These are phyloP conservation scores for Ilex aquifolium DNA, from an alignment of 257 asterid species.

Conservation along the genomic window DNA sequence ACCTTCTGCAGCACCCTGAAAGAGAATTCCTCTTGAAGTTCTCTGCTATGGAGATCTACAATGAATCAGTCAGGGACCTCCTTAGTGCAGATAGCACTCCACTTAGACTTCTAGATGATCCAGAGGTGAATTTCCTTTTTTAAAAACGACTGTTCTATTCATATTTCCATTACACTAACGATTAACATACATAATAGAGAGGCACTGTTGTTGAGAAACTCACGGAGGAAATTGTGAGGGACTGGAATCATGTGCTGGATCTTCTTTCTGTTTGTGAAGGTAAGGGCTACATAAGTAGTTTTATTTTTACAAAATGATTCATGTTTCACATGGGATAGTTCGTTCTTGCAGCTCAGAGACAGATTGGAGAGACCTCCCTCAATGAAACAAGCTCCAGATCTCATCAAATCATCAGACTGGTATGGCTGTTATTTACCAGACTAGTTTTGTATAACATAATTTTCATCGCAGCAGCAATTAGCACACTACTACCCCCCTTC, in stretches of 20 bases:
- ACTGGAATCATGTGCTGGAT: conserved; percentile 71
- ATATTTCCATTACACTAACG: conserved; percentile 12
- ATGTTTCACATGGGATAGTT: conserved; percentile 3
- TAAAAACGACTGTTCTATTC: background rate
- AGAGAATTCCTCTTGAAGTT: conserved; percentile 70
- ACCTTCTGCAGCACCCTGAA: conserved; percentile 55
- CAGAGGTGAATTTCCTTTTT: conserved; percentile 55
- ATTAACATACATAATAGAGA: conserved; percentile 37
- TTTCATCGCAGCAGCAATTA: conserved; percentile 1
- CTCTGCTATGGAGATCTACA: conserved; percentile 94
- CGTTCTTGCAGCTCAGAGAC: conserved; percentile 77
- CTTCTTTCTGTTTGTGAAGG: conserved; percentile 89
- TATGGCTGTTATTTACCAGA: conserved; percentile 18
- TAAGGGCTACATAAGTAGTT: conserved; percentile 12
- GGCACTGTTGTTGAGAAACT: conserved; percentile 93
- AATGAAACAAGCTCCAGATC: conserved; percentile 96
- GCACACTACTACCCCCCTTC: background rate
- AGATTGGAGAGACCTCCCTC: conserved; percentile 84
- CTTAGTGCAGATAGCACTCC: conserved; percentile 64
- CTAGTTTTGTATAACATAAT: background rate
- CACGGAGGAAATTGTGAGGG: conserved; percentile 70
- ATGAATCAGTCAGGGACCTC: conserved; percentile 92
- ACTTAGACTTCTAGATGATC: conserved; percentile 85
- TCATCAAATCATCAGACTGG: conserved; percentile 94
- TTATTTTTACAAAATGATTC: background rate